Percentiles rank a stretch among this genome's conserved stretches.
Evolutionary conservation across 768 basidiomycete genomes (phyloP).

Genomic region (Psilocybe cyanescens): DNA sequence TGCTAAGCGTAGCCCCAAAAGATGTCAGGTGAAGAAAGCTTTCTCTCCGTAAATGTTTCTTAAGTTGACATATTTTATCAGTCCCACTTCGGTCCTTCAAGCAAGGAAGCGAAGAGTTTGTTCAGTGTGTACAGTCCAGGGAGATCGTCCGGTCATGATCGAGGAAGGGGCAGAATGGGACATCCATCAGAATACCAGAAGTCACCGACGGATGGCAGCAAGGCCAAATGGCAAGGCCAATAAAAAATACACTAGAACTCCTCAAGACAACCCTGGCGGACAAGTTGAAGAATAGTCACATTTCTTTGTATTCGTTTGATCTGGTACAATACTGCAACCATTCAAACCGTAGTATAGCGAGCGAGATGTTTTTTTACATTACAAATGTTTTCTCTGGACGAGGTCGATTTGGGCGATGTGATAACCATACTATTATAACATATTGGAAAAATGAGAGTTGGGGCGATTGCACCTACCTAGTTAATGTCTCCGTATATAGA

Average conservation of each 20-base stretch:
- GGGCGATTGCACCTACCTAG: too few species aligned
- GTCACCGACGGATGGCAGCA: conserved; percentile 52
- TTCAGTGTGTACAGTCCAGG: conserved; percentile 60
- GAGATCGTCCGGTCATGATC: conserved; percentile 68
- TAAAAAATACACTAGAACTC: background rate
- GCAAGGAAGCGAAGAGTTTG: conserved; percentile 66
- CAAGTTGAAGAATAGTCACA: too few species aligned
- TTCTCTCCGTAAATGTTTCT: too few species aligned
- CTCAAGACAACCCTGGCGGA: background rate
- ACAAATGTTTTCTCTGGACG: too few species aligned
- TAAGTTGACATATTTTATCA: conserved; percentile 25
- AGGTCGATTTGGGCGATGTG: too few species aligned
- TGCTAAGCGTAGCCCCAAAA: conserved; percentile 52
- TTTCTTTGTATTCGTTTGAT: too few species aligned
- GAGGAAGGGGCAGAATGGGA: conserved; percentile 57
- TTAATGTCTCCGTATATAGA: too few species aligned
- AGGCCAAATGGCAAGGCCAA: conserved; percentile 9
- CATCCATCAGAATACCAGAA: conserved; percentile 56
- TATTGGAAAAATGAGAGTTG: too few species aligned
- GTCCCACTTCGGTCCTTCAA: conserved; percentile 58
- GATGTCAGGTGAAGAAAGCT: conserved; percentile 43
- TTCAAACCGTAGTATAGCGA: too few species aligned
- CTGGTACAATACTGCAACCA: too few species aligned
- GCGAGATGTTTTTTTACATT: too few species aligned
- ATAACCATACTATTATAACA: too few species aligned